These are phyloP conservation scores for Auriscalpium orientale DNA, from an alignment of 768 basidiomycete genomes.

Conservation along the genomic window DNA sequence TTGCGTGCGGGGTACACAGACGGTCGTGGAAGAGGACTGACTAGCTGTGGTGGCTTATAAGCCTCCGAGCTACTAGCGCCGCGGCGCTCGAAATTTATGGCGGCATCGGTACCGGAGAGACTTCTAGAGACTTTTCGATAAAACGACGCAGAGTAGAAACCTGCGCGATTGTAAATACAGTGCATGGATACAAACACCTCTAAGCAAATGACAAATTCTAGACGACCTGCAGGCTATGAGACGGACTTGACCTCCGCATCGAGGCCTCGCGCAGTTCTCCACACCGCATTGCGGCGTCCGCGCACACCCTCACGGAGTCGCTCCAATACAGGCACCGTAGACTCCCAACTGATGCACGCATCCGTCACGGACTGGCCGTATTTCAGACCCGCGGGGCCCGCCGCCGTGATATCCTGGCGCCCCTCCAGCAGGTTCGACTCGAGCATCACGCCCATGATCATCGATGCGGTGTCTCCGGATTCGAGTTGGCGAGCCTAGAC, in stretches of 20 bases:
- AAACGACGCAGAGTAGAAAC: no score
- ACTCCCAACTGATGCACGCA: slow-evolving; percentile 86
- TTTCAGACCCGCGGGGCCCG: slow-evolving; percentile 63
- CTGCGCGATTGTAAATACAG: no score
- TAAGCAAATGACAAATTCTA: no score
- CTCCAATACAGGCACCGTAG: slow-evolving; percentile 74
- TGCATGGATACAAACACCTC: no score
- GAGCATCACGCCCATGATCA: slow-evolving; percentile 92
- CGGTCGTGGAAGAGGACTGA: no score
- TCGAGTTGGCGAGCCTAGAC: slow-evolving; percentile 65
- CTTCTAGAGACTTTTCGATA: no score
- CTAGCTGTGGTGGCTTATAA: no score
- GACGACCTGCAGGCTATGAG: no score
- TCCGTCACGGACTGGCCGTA: slow-evolving; percentile 88
- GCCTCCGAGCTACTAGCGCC: no score
- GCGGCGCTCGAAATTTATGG: no score
- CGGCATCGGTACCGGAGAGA: no score
- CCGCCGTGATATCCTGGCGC: slow-evolving; percentile 72
- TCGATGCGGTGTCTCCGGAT: slow-evolving; percentile 56
- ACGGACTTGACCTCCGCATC: neutral
- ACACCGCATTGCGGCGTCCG: slow-evolving; percentile 53
- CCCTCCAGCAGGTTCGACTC: slow-evolving; percentile 89
- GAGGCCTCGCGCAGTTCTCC: slow-evolving; percentile 22
- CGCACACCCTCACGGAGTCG: slow-evolving; percentile 83
- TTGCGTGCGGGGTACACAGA: slow-evolving; percentile 14